These are phyloP conservation scores for Clavispora santaluciae DNA, from an alignment of 805 yeast genomes.

Conservation along the genomic window DNA sequence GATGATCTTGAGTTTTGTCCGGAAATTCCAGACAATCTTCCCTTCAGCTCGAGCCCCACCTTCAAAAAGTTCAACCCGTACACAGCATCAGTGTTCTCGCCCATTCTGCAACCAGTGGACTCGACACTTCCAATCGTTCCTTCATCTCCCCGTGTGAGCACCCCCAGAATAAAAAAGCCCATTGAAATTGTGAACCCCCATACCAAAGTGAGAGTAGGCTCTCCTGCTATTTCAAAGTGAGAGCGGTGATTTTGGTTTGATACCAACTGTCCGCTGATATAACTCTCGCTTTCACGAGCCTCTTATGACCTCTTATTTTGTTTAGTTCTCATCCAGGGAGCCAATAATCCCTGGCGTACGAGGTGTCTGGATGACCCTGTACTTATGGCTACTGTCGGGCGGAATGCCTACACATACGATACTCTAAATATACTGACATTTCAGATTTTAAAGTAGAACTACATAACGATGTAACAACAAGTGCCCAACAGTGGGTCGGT, in stretches of 20 bases:
- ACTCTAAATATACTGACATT: background rate
- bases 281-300: background rate
- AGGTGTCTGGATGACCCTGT: background rate
- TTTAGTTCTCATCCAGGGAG: background rate
- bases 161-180: slow-evolving; percentile 57
- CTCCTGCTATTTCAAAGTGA: slow-evolving; percentile 34
- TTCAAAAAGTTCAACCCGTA: slow-evolving; percentile 61
- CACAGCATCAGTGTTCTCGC: slow-evolving; percentile 59
- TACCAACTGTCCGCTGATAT: background rate
- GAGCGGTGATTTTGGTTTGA: background rate
- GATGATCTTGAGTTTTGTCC: slow-evolving; percentile 67
- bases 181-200: slow-evolving; percentile 61
- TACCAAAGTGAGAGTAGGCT: slow-evolving; percentile 51
- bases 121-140: slow-evolving; percentile 16
- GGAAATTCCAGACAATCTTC: slow-evolving; percentile 39
- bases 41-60: slow-evolving; percentile 23
- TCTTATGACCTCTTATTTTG: background rate
- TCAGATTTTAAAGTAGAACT: background rate
- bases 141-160: slow-evolving; percentile 42
- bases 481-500: too few species aligned
- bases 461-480: too few species aligned
- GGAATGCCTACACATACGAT: background rate
- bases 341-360: background rate
- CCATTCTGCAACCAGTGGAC: slow-evolving; percentile 20
- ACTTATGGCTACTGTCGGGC: background rate